phyloP scores from a whole-genome alignment of 2,329 filamentous ascomycete species.

The Acephala macrosclerotiorum region DNA sequence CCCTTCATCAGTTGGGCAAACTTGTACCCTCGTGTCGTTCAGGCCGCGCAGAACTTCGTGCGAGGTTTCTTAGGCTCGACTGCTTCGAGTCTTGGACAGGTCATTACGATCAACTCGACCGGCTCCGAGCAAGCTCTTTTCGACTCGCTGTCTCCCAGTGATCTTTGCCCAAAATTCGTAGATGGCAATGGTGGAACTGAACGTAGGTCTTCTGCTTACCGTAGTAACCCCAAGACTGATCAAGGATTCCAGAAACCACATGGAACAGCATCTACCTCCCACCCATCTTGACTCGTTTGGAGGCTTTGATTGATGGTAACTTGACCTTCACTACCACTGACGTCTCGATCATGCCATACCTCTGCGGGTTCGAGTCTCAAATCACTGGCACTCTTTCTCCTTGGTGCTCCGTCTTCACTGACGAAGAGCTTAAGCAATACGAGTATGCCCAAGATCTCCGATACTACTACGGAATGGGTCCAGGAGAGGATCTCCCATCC shows the following conservation, averaged over 20 bases:
- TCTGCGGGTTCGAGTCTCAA: conserved; percentile 76
- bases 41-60: conserved; percentile 68
- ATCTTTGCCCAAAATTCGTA: conserved; percentile 65
- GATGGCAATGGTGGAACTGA: conserved; percentile 59
- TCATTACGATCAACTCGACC: conserved; percentile 64
- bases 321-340: conserved; percentile 62
- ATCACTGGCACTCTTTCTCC: conserved; percentile 67
- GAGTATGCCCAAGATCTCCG: conserved; percentile 73
- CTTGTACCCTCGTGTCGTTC: conserved; percentile 68
- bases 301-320: conserved; percentile 59
- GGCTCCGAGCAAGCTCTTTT: conserved; percentile 59
- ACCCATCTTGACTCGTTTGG: conserved; percentile 60
- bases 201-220: conserved; percentile 20
- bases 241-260: conserved; percentile 41
- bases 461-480: conserved; percentile 71
- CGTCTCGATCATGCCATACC: conserved; percentile 66
- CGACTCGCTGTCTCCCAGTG: conserved; percentile 69
- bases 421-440: conserved; percentile 67
- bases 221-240: conserved; percentile 4
- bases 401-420: conserved; percentile 68
- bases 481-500: conserved; percentile 59
- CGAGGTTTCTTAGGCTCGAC: conserved; percentile 66
- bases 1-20: conserved; percentile 70
- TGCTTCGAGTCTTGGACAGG: conserved; percentile 58
- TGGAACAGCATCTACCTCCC: conserved; percentile 63